Conservation (phyloP, 140 eudicot species). For the Erigeron philadelphicus region DNA sequence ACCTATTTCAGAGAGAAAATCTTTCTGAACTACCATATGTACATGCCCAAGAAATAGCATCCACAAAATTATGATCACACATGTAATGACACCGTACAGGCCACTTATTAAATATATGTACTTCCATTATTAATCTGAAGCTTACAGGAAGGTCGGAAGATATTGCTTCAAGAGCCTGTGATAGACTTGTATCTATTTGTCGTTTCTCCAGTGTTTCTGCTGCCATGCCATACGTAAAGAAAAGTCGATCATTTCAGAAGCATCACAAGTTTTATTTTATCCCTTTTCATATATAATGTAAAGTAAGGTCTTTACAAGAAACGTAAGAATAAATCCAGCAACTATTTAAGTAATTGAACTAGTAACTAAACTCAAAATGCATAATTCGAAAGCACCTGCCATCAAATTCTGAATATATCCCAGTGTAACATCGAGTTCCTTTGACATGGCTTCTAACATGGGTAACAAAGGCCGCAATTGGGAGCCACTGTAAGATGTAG, state of each 20-base stretch:
- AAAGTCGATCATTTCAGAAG: not conserved
- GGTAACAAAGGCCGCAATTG: conserved; percentile 41
- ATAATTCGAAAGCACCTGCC: conserved; percentile 40
- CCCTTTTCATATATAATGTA: not conserved
- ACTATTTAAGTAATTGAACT: not conserved
- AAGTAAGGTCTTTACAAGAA: not conserved
- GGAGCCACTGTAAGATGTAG: conserved; percentile 59
- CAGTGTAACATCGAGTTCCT: conserved; percentile 38
- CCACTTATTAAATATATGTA: not conserved
- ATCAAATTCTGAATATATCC: conserved; percentile 38
- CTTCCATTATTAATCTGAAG: not conserved
- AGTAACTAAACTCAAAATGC: not conserved
- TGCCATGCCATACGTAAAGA: conserved; percentile 28
- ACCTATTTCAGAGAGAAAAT: conserved; percentile 1
- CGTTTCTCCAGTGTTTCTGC: conserved; percentile 27
- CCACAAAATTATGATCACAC: not conserved
- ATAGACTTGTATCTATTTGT: conserved; percentile 38
- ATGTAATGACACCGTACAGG: not conserved
- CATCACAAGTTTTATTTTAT: conserved; percentile 1
- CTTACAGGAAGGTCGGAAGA: conserved; percentile 59
- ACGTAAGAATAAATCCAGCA: not conserved
- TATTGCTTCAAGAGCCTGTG: conserved; percentile 35
- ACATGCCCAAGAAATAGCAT: not conserved
- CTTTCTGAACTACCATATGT: not conserved
- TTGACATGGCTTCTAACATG: conserved; percentile 41